phyloP scores from a whole-genome alignment of 1,284 basidiomycete species.

The Ganoderma meredithae region DNA sequence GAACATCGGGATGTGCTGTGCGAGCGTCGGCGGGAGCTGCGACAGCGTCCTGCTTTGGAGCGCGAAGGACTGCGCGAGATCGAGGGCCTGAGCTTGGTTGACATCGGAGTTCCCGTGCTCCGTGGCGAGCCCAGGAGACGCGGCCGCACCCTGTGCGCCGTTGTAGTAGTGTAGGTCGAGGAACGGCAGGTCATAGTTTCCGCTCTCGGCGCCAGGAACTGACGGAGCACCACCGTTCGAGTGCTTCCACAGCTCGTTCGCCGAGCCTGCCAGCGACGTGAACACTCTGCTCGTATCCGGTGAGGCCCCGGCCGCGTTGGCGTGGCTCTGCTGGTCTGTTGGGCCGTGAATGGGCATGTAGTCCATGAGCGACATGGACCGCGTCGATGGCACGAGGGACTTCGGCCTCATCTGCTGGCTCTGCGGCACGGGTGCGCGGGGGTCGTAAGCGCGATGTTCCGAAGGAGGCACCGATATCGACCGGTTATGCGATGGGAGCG shows the following conservation, averaged over 20 bases:
- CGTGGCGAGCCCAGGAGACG: slow-evolving; percentile 1
- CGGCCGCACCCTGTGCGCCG: slow-evolving; percentile 34
- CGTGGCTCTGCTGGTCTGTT: slow-evolving; percentile 20
- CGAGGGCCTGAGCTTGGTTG: slow-evolving; percentile 59
- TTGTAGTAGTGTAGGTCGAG: slow-evolving; percentile 76
- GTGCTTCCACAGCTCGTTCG: slow-evolving; percentile 31
- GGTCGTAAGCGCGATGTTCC: slow-evolving; percentile 50
- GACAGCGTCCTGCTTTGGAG: slow-evolving; percentile 38
- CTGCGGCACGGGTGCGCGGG: slow-evolving; percentile 42
- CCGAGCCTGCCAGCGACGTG: slow-evolving; percentile 29
- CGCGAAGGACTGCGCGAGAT: slow-evolving; percentile 59
- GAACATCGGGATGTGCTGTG: slow-evolving; percentile 40
- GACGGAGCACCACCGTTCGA: slow-evolving; percentile 4
- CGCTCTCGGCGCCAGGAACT: slow-evolving; percentile 25
- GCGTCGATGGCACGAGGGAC: slow-evolving; percentile 42
- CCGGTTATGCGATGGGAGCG: slow-evolving; percentile 47
- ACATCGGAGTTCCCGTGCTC: slow-evolving; percentile 34
- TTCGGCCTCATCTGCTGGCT: slow-evolving; percentile 41
- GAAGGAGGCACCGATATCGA: slow-evolving; percentile 66
- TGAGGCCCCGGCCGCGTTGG: slow-evolving; percentile 19
- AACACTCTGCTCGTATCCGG: slow-evolving; percentile 26
- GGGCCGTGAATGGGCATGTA: slow-evolving; percentile 35
- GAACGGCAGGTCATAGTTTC: slow-evolving; percentile 65
- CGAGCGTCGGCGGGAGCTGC: slow-evolving; percentile 40
- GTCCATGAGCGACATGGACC: slow-evolving; percentile 37